Evolutionary conservation across 108 stramenopile genomes (phyloP).

Genomic region (Skeletonema tropicum): DNA sequence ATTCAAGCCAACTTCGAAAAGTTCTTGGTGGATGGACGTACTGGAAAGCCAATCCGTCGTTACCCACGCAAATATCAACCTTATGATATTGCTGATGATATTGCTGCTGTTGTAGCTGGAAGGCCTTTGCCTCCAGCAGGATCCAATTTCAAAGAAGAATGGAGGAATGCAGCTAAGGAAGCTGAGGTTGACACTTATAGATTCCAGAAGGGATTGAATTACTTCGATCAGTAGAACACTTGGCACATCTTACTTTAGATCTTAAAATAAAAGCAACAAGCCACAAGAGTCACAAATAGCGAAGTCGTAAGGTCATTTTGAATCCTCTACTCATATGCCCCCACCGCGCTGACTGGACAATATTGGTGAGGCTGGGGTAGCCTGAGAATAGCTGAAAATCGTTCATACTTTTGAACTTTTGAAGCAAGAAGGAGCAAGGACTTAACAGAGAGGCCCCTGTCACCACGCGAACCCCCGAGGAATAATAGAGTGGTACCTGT

Average conservation of each 20-base stretch:
- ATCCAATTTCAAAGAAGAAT: constrained; percentile 80
- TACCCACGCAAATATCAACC: constrained; percentile 89
- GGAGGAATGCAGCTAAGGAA: constrained; percentile 81
- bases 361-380: neutral
- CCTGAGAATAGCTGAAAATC: neutral
- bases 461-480: no score
- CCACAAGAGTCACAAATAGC: no score
- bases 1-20: constrained; percentile 91
- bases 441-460: neutral
- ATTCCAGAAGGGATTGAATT: constrained; percentile 90
- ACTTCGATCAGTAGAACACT: constrained; percentile 76
- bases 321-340: no score
- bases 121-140: constrained; percentile 75
- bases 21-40: constrained; percentile 82
- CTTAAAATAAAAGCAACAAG: no score
- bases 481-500: no score
- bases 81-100: constrained; percentile 78
- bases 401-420: neutral
- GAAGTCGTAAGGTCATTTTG: no score
- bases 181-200: constrained; percentile 84
- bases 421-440: constrained; percentile 3
- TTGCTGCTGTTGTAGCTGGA: constrained; percentile 66
- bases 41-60: constrained; percentile 78
- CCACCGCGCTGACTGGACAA: neutral
- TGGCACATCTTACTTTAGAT: no score